Base-by-base conservation (phyloP, 2,329 filamentous ascomycete species). In the Phialocephala subalpina region DNA sequence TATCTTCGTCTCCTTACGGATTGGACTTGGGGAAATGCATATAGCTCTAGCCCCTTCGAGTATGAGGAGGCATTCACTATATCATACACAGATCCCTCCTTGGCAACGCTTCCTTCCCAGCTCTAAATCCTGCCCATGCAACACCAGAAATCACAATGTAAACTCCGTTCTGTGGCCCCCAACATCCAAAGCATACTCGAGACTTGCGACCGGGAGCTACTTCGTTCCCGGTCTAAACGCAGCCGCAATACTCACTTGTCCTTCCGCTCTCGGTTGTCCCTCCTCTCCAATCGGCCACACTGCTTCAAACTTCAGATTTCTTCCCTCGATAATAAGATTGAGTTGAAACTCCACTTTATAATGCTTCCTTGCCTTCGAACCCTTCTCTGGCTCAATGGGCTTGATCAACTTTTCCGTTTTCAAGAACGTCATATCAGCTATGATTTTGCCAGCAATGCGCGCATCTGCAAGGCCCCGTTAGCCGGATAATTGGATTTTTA, bases 321-420 rank as follows among this genome's bases (percentile, higher is more conserved):
- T 16, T n/a, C 40, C 40, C 40, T 42, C 40, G 7, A 42, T 42
- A 42, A 42, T 42, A 18, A 42, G 40, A 42, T 18, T 18, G 14
- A 42, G 40, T n/a, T 42, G 40, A 42, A 42, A 16, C 16, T 42
- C 40, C 40, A 42, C 40, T 42, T 42, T 42, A n/a, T 42, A 42
- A n/a, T 42, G 40, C 16, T 42, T 42, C n/a, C 40, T 42, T 5
- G 40, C 6, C n/a, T n/a, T 42, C 12, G 40, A 42, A n/a, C 40
- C 40, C 40, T 42, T 42, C 14, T 42, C 40, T 2, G 40, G 40
- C 40, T 42, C 40, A 16, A 42, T 18, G 6, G 40, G 40, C 40
- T 42, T 16, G 40, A 42, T 42, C 40, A 42, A n/a, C 14, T 18
- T 42, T 18, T 42, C 2, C 16, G 40, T 42, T 42, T 42, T 42